Evolutionary conservation across 345 rosid species (phyloP), one percentile per base, ranked within the genome.

Genomic region (Citrus glauca): DNA sequence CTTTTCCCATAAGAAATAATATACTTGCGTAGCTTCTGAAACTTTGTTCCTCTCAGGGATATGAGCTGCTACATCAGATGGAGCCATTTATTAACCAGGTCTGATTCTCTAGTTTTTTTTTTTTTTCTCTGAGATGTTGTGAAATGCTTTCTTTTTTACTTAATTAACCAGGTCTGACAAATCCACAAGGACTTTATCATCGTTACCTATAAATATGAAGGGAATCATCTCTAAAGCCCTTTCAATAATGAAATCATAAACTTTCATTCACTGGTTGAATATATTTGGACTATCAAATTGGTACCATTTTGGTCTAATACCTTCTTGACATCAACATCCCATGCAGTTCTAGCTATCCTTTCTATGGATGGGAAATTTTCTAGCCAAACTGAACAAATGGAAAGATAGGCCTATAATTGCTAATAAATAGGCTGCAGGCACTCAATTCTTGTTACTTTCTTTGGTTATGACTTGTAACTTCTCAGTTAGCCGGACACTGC

Each of bases 61-160:
- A 92, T 81, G 97, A 92, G 74, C 91, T 92, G 75, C 82, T 92
- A 69, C 88, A 90, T 77, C 89, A 90, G 78, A 82, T 92, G 93
- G 97, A 90, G 79, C 97, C 97, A 50, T 88, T 89, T 82, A 89
- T 92, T 82, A 89, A 87, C 82, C 92, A 92, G 93, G 97, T 92
- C 61, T 50, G 57, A 64, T 72, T 9, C 72, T 45, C 73, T 70
- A 6, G 71, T 60, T 71, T 71, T 71, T 67, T 25, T 71, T 67
- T 25, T 71, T 71, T 66, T 40, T 69, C 48, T 56, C 13, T 1
- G 17, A 62, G 63, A 66, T 69, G 61, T 5, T 56, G 32, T 20
- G 4, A 59, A 56, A 71, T 28, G 17, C 33, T 60, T 11, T 50
- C 64, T 32, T 66, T 42, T 75, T 59, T 61, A 65, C 55, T 7